Percentiles rank a stretch among this genome's conserved stretches.
Conservation (phyloP, 1,139 yeast species). For the Suhomyces terraborum region DNA sequence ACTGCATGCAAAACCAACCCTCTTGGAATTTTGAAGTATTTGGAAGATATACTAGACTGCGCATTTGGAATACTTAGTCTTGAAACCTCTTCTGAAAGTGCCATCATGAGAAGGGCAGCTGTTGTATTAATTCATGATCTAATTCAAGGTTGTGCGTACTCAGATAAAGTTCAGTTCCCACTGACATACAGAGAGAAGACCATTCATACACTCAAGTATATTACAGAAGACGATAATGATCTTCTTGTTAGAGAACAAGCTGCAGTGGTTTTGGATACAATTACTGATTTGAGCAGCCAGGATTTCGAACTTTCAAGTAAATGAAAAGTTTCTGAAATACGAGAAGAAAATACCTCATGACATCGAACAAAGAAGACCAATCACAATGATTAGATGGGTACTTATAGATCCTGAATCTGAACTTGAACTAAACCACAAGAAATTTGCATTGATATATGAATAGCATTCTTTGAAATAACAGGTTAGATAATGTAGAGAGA, state of each 20-base stretch:
- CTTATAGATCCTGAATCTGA: too few relatives aligned
- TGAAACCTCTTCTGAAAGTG: slow-evolving; percentile 49
- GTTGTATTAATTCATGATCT: slow-evolving; percentile 69
- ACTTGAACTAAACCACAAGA: too few relatives aligned
- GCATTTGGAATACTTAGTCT: slow-evolving; percentile 69
- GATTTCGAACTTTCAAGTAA: slow-evolving; percentile 15
- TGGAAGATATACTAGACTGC: slow-evolving; percentile 69
- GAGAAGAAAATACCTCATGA: too few relatives aligned
- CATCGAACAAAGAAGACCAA: too few relatives aligned
- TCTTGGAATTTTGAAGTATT: slow-evolving; percentile 46
- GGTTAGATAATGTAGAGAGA: too few relatives aligned
- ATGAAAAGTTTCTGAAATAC: not conserved
- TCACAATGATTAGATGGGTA: too few relatives aligned
- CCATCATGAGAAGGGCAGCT: slow-evolving; percentile 74
- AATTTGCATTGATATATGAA: too few relatives aligned
- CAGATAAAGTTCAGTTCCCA: slow-evolving; percentile 53
- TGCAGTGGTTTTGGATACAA: slow-evolving; percentile 41
- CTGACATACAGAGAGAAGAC: slow-evolving; percentile 45
- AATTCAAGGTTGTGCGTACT: slow-evolving; percentile 45
- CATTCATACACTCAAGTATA: slow-evolving; percentile 44
- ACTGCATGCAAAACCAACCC: slow-evolving; percentile 63
- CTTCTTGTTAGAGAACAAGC: slow-evolving; percentile 63
- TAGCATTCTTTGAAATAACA: too few relatives aligned
- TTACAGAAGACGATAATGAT: slow-evolving; percentile 53
- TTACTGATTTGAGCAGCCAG: slow-evolving; percentile 37